Evolutionary conservation across 2,329 filamentous ascomycete genomes (phyloP).

Genomic region (Clarireedia sp.): DNA sequence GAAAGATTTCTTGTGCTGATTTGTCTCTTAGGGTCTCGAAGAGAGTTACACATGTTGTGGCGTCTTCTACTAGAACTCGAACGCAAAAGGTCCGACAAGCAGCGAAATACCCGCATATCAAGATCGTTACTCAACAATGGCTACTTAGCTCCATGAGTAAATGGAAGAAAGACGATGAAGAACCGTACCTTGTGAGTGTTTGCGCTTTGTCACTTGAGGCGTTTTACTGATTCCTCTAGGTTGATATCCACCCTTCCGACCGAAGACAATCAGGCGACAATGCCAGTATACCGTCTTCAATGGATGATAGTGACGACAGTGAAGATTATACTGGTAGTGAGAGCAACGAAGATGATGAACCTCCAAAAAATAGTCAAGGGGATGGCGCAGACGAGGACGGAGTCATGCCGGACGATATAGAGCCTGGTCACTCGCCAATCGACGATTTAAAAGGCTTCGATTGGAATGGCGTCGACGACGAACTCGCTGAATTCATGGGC

Average conservation of each 20-base stretch:
- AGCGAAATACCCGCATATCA: conserved; percentile 68
- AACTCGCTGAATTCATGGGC: conserved; percentile 67
- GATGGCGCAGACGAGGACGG: conserved; percentile 39
- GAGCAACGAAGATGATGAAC: conserved; percentile 29
- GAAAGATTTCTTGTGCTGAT: background rate
- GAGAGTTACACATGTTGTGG: conserved; percentile 66
- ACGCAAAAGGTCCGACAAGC: conserved; percentile 90
- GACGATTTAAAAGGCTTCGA: conserved; percentile 51
- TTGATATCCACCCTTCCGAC: conserved; percentile 67
- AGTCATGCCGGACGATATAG: conserved; percentile 42
- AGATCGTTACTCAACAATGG: conserved; percentile 90
- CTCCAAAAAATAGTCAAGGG: conserved; percentile 24
- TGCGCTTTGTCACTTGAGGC: background rate
- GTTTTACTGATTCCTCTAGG: conserved; percentile 21
- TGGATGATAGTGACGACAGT: conserved; percentile 36
- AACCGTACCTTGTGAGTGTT: conserved; percentile 36
- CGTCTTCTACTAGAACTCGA: conserved; percentile 61
- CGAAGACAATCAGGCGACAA: conserved; percentile 31
- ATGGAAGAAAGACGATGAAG: conserved; percentile 75
- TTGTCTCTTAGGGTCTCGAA: conserved; percentile 41
- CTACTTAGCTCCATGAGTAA: conserved; percentile 74
- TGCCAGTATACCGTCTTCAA: conserved; percentile 37
- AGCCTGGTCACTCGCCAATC: conserved; percentile 44
- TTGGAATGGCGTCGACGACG: conserved; percentile 59
- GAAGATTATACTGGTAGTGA: conserved; percentile 28